Evolutionary conservation across 1,139 yeast species (phyloP).

Genomic region (Suhomyces bribrorum): DNA sequence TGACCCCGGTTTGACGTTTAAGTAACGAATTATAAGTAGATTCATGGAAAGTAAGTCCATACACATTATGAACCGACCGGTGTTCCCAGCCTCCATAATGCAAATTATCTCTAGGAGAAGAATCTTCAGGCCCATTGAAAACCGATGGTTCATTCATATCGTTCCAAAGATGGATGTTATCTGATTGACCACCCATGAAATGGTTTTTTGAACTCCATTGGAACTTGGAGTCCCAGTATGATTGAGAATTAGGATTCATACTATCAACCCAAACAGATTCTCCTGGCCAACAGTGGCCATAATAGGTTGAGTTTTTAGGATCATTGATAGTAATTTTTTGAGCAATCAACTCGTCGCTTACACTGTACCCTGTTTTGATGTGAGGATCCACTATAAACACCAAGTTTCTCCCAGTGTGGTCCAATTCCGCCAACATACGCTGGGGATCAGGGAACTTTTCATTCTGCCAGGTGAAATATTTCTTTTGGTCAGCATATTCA

Average conservation of each 20-base stretch:
- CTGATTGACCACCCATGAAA: slow-evolving; percentile 48
- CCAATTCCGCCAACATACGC: slow-evolving; percentile 63
- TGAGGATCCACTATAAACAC: slow-evolving; percentile 93
- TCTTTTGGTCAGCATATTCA: slow-evolving; percentile 83
- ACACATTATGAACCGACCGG: slow-evolving; percentile 83
- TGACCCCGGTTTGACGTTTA: slow-evolving; percentile 44
- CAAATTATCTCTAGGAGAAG: slow-evolving; percentile 77
- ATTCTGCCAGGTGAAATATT: slow-evolving; percentile 89
- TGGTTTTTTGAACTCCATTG: slow-evolving; percentile 22
- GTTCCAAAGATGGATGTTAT: slow-evolving; percentile 86
- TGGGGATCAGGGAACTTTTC: slow-evolving; percentile 75
- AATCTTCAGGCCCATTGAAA: slow-evolving; percentile 91
- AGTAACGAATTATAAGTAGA: slow-evolving; percentile 70
- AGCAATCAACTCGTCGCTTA: slow-evolving; percentile 54
- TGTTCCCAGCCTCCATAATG: slow-evolving; percentile 87
- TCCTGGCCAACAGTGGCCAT: slow-evolving; percentile 99
- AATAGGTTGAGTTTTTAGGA: slow-evolving; percentile 44
- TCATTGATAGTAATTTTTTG: slow-evolving; percentile 45
- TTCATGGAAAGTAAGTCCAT: slow-evolving; percentile 79
- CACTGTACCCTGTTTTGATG: slow-evolving; percentile 66
- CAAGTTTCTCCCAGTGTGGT: slow-evolving; percentile 72
- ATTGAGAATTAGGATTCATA: slow-evolving; percentile 60
- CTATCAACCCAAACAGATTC: slow-evolving; percentile 93
- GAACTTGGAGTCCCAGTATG: slow-evolving; percentile 56
- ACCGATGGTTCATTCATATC: slow-evolving; percentile 98